Base-by-base conservation (phyloP, 176 grass and related monocot genomes). In the Triticum dicoccoides region DNA sequence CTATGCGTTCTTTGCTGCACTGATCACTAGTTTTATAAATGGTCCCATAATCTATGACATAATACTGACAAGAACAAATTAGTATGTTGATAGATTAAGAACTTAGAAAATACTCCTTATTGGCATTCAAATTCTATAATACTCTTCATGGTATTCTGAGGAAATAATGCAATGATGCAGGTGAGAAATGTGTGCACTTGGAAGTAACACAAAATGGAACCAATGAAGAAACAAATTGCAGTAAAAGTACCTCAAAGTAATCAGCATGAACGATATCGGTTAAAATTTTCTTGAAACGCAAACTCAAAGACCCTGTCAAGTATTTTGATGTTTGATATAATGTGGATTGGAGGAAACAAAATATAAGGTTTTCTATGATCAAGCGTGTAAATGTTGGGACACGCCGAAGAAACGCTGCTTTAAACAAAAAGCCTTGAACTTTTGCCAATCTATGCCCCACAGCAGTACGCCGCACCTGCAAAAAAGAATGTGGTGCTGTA, bases 271-370 rank as follows among this genome's bases (percentile, higher is more conserved):
- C 80, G 35, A 94, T 85, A 35, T 98, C 92, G 12, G 93, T 98
- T 80, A 98, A 91, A 89, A 94, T 91, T 89, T 96, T 94, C 88
- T 93, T 98, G 92, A 98, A 98, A 13, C 79, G 76, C 87, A 98
- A 80, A 87, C 87, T 91, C 69, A 98, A 90, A 86, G 85, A 81
- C 63, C 92, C 94, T 44, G 96, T 96, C 65, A 98, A 90, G 64
- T 95, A 98, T 74, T 98, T 98, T 67, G 96, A 94, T 45, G 93
- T 91, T 25, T 94, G 94, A 82, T 86, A 92, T 62, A 95, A 35
- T 18, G 96, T 75, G 2, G 96, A 98, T 54, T 98, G 96, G 83
- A 95, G 91, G 86, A 98, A 98, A 78, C 93, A 98, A 52, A 98
- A 88, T 49, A 89, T 81, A 54, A 98, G 82, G 56, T 98, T 98